Base-by-base conservation (phyloP, 2,329 filamentous ascomycete genomes). In the Lachnellula willkommii region DNA sequence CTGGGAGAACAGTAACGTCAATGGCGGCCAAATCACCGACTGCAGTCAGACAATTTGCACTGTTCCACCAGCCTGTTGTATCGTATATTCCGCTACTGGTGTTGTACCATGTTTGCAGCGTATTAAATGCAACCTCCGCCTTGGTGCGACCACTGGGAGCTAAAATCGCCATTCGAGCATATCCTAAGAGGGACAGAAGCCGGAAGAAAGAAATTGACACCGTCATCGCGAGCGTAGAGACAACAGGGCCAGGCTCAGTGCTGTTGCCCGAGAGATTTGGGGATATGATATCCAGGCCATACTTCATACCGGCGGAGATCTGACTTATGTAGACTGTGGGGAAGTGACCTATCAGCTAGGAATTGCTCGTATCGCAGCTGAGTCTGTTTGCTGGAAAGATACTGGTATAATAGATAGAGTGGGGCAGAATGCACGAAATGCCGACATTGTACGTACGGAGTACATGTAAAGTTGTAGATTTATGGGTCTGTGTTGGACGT, bases 61-160 rank as follows among this genome's bases (percentile, higher is more conserved):
- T 79, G 66, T 89, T 88, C 87, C 87, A 90, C 87, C 87, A 90
- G n/a, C 79, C 78, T 7, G 79, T 77, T 0, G 79, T 78, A 53
- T 81, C 71, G 83, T 84, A 90, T 12, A 88, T 73, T 3, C 87
- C 87, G 1, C 77, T 82, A 5, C 67, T 65, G 2, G 70, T 55
- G 65, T 85, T 79, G 68, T 89, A 89, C 79, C 81, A 89, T 43
- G 64, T 66, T 63, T 87, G 83, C 1, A 88, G 74, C 5, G 75
- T 68, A 22, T 69, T 65, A 2, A 76, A 65, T 3, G 73, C 74
- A 8, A 66, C 54, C 26, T 63, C 59, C 2, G 66, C 62, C 56
- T 68, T 61, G 1, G 59, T 52, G n/a, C 9, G 15, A 42, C 47
- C 36, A n/a, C 17, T 37, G 11, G 51, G 46, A 37, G 47, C 47